Evolutionary conservation across 805 yeast species (phyloP).

Genomic region (Debaryomyces maramus): DNA sequence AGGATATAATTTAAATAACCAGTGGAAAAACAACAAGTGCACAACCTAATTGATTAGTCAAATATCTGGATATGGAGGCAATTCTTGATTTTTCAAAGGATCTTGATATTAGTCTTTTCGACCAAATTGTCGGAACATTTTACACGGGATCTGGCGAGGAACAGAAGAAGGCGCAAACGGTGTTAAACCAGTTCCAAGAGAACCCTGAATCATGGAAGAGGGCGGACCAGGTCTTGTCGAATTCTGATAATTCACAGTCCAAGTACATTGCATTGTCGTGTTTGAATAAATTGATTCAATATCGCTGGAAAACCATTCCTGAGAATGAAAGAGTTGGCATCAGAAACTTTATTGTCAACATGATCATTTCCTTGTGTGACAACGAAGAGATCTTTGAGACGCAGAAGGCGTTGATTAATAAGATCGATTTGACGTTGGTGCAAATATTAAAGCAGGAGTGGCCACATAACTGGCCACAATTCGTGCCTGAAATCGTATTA

Average conservation of each 20-base stretch:
- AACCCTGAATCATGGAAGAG: constrained; percentile 95
- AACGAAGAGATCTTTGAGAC: constrained; percentile 68
- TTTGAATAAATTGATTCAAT: constrained; percentile 83
- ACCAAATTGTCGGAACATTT: constrained; percentile 81
- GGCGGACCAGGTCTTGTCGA: constrained; percentile 84
- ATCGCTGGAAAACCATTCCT: constrained; percentile 92
- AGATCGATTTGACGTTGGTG: constrained; percentile 90
- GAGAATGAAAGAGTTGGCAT: constrained; percentile 88
- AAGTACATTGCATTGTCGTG: constrained; percentile 91
- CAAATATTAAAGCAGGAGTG: constrained; percentile 96
- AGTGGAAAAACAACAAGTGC: no score
- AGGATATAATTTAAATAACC: background rate
- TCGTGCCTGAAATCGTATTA: constrained; percentile 87
- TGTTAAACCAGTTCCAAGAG: constrained; percentile 81
- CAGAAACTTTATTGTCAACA: constrained; percentile 87
- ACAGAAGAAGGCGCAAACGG: constrained; percentile 70
- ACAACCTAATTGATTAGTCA: no score
- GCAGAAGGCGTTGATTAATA: constrained; percentile 83
- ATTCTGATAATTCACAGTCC: constrained; percentile 76
- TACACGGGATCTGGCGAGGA: constrained; percentile 71
- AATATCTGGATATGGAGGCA: constrained; percentile 82
- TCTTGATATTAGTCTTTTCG: constrained; percentile 75
- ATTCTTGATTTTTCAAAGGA: constrained; percentile 85
- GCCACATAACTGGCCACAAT: constrained; percentile 99
- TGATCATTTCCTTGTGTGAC: constrained; percentile 90